Percentiles rank a stretch among this genome's conserved stretches.
Conservation (phyloP, 352 stramenopile species). For the Phytophthora colocasiae region DNA sequence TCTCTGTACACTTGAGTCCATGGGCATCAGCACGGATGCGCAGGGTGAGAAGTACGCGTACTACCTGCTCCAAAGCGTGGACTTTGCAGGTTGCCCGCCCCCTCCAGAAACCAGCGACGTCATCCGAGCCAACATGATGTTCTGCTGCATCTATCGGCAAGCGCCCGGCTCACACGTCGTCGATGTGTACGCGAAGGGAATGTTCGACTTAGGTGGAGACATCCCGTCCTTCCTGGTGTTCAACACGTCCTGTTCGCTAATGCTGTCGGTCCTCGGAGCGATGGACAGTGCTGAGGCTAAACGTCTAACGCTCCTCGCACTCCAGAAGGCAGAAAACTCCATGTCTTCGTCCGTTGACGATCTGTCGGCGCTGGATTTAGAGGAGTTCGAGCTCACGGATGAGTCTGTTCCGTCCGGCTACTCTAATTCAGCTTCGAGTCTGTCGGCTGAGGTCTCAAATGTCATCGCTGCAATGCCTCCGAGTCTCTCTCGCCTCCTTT, state of each 20-base stretch:
- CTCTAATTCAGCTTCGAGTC: conserved; percentile 27
- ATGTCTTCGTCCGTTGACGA: conserved; percentile 15
- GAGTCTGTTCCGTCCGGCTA: conserved; percentile 9
- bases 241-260: conserved; percentile 48
- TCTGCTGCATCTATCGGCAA: conserved; percentile 70
- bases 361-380: conserved; percentile 24
- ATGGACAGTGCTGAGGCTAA: conserved; percentile 53
- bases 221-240: conserved; percentile 50
- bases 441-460: conserved; percentile 15
- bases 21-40: conserved; percentile 45
- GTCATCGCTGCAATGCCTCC: conserved; percentile 13
- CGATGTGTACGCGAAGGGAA: conserved; percentile 59
- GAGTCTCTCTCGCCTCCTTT: conserved; percentile 18
- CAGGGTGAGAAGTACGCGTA: conserved; percentile 51
- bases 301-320: conserved; percentile 48
- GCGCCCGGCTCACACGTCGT: conserved; percentile 35
- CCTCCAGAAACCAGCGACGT: conserved; percentile 43
- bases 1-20: conserved; percentile 57
- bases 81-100: conserved; percentile 46
- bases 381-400: conserved; percentile 13
- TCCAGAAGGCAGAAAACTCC: conserved; percentile 22
- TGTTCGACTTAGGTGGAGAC: conserved; percentile 57
- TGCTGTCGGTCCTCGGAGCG: conserved; percentile 42
- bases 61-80: conserved; percentile 61
- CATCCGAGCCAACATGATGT: conserved; percentile 54